Base-by-base conservation (phyloP, 495 filamentous ascomycete genomes). In the Penicillium coffeae region DNA sequence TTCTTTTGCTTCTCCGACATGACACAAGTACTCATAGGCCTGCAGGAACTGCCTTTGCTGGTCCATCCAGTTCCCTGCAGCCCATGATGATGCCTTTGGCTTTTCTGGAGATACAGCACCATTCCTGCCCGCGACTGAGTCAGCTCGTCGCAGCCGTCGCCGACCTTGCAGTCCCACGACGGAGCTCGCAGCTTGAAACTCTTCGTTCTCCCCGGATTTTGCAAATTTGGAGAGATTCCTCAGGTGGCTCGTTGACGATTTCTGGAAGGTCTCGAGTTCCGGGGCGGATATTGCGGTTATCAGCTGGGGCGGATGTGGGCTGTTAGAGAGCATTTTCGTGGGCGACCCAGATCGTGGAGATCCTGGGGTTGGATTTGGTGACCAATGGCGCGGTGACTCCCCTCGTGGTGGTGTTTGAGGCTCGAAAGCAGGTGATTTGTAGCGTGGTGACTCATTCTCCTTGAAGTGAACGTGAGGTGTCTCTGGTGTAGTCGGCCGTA, bases 1-100 rank as follows among this genome's bases (percentile, higher is more conserved):
- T 65, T 97, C 90, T 64, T 97, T 97, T 38, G 94, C 94, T 76
- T 99, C 94, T 56, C 94, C 94, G 59, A 99, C 97, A 60, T 99
- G 94, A 60, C 94, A 99, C 34, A 99, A 82, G 61, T 99, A 99
- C 65, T 99, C 94, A 62, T 99, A 99, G 8, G 94, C 94, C 66
- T 95, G 90, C 27, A 97, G 72, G 61, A 95, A 97, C 62, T 97
- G 90, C 41, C 94, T 80, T 63, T 96, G 89, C 63, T 93, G 90
- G 64, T 99, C 94, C 91, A 99, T 97, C 94, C 93, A 97, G 58
- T 89, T 95, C 36, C 88, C 82, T 14, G 85, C 88, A 45, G 84
- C 85, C 86, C 89, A 96, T 43, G 84, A 72, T 70, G 83, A 63
- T 62, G 69, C 66, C 66, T 74, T 60, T 55, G 68, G 59, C 69